Evolutionary conservation across 306 rosid genomes (phyloP).

Genomic region (Prunus salicina): DNA sequence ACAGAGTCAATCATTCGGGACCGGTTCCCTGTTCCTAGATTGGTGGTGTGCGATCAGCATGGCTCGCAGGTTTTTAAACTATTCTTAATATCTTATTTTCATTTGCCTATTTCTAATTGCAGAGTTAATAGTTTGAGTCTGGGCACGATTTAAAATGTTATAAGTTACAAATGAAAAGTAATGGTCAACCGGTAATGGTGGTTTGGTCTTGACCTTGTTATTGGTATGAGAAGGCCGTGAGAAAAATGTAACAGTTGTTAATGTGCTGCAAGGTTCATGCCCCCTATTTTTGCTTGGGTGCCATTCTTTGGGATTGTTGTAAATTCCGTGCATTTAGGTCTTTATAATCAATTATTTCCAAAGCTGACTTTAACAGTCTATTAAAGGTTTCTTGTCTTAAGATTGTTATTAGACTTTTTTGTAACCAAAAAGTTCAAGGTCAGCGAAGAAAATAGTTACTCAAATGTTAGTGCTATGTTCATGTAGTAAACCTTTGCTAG

Average conservation of each 20-base stretch:
- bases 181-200: background rate
- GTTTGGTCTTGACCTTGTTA: background rate
- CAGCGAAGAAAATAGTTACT: background rate
- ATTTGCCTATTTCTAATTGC: conserved; percentile 2
- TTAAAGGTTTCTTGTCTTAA: background rate
- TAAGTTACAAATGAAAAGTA: background rate
- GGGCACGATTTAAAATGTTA: background rate
- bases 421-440: background rate
- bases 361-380: background rate
- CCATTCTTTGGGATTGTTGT: background rate
- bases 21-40: conserved; percentile 92
- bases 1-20: conserved; percentile 61
- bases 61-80: conserved; percentile 83
- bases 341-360: background rate
- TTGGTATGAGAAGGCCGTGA: background rate
- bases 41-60: conserved; percentile 97
- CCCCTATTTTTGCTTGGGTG: background rate
- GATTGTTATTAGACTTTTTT: background rate
- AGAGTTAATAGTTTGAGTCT: background rate
- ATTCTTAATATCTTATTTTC: conserved; percentile 3
- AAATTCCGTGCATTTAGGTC: background rate
- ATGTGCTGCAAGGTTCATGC: background rate
- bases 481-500: background rate
- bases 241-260: background rate
- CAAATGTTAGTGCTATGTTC: background rate